Conservation (phyloP, 305 asterid genomes). For the Fraxinus nigra region DNA sequence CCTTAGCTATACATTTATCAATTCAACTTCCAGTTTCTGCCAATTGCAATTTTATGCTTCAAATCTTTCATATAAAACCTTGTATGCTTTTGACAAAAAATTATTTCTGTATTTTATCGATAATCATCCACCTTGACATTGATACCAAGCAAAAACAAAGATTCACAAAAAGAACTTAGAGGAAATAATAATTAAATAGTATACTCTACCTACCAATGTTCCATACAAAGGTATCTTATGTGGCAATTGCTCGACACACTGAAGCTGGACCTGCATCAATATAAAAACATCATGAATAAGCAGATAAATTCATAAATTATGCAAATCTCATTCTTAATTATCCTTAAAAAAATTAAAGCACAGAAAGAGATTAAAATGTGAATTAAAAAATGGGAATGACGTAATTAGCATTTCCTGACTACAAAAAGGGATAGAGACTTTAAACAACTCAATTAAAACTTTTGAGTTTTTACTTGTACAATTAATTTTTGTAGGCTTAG, state of each 20-base stretch:
- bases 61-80: slow-evolving; percentile 3
- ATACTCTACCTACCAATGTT: slow-evolving; percentile 63
- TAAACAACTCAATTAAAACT: too few relatives aligned
- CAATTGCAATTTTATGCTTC: slow-evolving; percentile 10
- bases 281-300: background rate
- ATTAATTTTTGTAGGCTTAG: too few relatives aligned
- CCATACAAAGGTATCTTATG: slow-evolving; percentile 93
- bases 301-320: too few relatives aligned
- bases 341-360: too few relatives aligned
- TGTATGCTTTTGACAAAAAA: background rate
- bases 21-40: slow-evolving; percentile 9
- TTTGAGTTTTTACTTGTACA: too few relatives aligned
- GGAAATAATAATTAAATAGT: background rate
- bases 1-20: background rate
- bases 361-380: too few relatives aligned
- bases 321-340: too few relatives aligned
- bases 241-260: slow-evolving; percentile 95
- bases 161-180: background rate
- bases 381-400: too few relatives aligned
- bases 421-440: too few relatives aligned
- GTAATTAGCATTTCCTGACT: too few relatives aligned
- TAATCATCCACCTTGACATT: background rate
- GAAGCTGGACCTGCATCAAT: slow-evolving; percentile 71
- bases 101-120: background rate
- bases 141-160: background rate